Evolutionary conservation across 768 basidiomycete species (phyloP).

Genomic region (Filobasidium floriforme): DNA sequence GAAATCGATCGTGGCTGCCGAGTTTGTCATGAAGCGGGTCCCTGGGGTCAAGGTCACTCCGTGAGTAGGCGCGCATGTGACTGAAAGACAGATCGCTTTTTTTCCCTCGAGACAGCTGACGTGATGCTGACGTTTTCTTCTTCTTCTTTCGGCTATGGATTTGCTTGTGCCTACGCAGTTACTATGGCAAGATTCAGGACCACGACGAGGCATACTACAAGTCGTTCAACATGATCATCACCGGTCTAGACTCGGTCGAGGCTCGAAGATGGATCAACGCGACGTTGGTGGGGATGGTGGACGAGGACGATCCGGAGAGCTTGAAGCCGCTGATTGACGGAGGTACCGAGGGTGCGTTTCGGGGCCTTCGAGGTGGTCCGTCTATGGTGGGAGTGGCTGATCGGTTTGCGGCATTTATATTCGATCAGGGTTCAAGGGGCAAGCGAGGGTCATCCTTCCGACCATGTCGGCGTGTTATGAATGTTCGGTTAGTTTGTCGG

Average conservation of each 20-base stretch:
- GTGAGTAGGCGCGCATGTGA: constrained; percentile 51
- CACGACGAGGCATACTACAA: constrained; percentile 90
- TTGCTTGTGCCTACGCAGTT: too few relatives aligned
- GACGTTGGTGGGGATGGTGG: constrained; percentile 88
- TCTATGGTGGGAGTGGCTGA: background rate
- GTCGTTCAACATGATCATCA: constrained; percentile 94
- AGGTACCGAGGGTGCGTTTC: constrained; percentile 77
- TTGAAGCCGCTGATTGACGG: constrained; percentile 96
- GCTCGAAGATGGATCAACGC: constrained; percentile 98
- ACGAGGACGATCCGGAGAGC: constrained; percentile 84
- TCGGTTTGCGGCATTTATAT: background rate
- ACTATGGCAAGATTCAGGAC: constrained; percentile 96
- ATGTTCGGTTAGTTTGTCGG: constrained; percentile 56
- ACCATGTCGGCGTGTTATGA: constrained; percentile 95
- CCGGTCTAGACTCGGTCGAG: constrained; percentile 93
- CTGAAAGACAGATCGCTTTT: too few relatives aligned
- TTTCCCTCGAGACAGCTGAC: too few relatives aligned
- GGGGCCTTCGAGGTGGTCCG: background rate
- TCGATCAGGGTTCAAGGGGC: constrained; percentile 87
- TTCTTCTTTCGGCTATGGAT: too few relatives aligned
- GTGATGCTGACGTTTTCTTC: too few relatives aligned
- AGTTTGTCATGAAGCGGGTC: constrained; percentile 93
- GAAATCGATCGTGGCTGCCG: constrained; percentile 88
- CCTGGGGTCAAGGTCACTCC: constrained; percentile 94
- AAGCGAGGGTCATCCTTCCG: constrained; percentile 92